Evolutionary conservation across 768 basidiomycete species (phyloP), one percentile per base, ranked within the genome.

Genomic region (Trametes cingulata): DNA sequence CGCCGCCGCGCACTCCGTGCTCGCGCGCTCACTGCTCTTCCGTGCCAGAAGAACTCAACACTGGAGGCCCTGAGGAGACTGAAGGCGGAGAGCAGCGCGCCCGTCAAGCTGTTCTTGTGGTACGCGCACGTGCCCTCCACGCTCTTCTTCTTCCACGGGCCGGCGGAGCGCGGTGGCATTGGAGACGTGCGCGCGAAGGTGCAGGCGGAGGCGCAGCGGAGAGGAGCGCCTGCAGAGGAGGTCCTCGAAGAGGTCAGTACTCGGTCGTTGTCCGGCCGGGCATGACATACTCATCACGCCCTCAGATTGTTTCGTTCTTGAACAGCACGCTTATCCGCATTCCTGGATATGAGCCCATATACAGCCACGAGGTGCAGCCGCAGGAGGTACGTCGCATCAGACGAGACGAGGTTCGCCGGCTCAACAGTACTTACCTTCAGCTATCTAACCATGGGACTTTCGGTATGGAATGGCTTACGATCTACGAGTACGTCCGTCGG

Each of bases 101-200:
- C 12, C 15, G 41, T 40, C 17, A 54, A 61, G 47, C 47, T 54
- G 20, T 15, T 49, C 52, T 29, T n/a, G 29, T 61, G 52, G 52
- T 55, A 43, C 39, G 17, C 52, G 17, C 47, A 46, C 46, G 52
- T 29, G 19, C 52, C 59, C 10, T 43, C 59, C 13, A 35, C 37
- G 15, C 33, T 54, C n/a, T 61, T 61, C 52, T 61, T 61, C 53
- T 37, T 55, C 24, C 53, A 54, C 41, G 53, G 59, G 5, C 59
- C 59, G 7, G 52, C 39, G 19, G 53, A 61, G 17, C 51, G 49
- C 6, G 52, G 59, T 17, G 59, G 59, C 6, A 42, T 43, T 3
- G 51, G 42, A 22, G 52, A 60, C 36, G 33, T 54, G 1, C 52
- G 51, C 29, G 29, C n/a, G 36, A 53, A 48, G 47, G 45, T 53